phyloP scores from a whole-genome alignment of 208 protist species.

The Tritrichomonas musculus region DNA sequence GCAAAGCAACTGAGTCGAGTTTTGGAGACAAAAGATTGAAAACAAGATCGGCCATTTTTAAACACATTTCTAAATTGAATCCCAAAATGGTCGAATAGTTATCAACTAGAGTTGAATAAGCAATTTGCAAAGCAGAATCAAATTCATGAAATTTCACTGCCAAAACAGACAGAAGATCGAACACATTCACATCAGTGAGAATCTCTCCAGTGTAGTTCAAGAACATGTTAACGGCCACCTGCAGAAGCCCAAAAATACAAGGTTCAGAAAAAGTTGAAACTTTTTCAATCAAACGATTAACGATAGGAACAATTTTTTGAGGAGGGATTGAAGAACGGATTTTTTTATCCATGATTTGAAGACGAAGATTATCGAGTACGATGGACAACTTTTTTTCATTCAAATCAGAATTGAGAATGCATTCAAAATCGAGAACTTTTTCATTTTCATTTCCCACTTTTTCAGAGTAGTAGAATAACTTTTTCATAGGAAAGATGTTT shows the following conservation, averaged over 20 bases:
- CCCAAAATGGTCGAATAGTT: background rate
- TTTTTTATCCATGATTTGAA: background rate
- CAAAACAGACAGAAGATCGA: background rate
- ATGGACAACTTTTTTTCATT: background rate
- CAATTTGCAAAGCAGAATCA: background rate
- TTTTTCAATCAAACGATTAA: no score
- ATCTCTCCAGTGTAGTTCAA: background rate
- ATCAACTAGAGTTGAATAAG: background rate
- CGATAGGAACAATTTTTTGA: background rate
- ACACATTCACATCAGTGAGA: background rate
- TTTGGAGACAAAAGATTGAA: background rate
- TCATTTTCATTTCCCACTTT: background rate
- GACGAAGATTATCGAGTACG: background rate
- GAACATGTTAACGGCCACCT: background rate
- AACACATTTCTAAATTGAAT: background rate
- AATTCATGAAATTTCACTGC: background rate
- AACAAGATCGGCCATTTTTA: background rate
- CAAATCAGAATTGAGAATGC: no score
- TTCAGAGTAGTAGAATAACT: background rate
- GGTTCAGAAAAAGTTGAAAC: background rate
- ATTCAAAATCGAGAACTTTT: background rate
- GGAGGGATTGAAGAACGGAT: background rate
- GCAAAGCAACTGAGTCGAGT: background rate
- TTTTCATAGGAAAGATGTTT: background rate
- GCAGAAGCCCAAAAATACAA: background rate